Evolutionary conservation across 352 stramenopile genomes (phyloP).

Genomic region (Globisporangium cystogenes): DNA sequence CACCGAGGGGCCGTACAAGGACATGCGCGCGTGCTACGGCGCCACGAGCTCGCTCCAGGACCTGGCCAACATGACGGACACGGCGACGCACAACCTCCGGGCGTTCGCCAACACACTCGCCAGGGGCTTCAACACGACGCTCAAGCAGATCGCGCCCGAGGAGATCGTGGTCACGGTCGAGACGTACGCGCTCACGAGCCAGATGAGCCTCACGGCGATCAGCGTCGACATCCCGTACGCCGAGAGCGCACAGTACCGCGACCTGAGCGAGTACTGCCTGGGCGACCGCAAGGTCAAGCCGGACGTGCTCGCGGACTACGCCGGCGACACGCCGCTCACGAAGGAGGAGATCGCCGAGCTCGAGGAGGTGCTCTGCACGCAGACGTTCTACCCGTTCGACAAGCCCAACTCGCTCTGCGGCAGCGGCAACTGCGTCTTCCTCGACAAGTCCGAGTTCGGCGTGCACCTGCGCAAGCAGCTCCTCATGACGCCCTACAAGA

Average conservation of each 20-base stretch:
- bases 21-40: constrained; percentile 1
- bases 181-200: constrained; percentile 1
- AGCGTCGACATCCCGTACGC: constrained; percentile 7
- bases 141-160: constrained; percentile 1
- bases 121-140: constrained; percentile 3
- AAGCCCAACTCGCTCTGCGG: constrained; percentile 8
- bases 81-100: constrained; percentile 6
- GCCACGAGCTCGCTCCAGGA: constrained; percentile 4
- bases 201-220: constrained; percentile 8
- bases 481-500: constrained; percentile 10
- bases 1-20: not conserved
- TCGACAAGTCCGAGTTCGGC: constrained; percentile 7
- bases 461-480: constrained; percentile 7
- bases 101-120: not conserved
- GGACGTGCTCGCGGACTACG: not conserved
- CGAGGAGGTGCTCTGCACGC: constrained; percentile 1
- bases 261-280: constrained; percentile 5
- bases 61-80: constrained; percentile 6
- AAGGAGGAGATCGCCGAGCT: not conserved
- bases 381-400: constrained; percentile 4
- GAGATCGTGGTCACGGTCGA: constrained; percentile 4
- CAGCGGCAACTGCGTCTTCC: constrained; percentile 9
- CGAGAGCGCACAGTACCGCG: constrained; percentile 1
- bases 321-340: not conserved
- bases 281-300: not conserved